Base-by-base conservation (phyloP, 352 stramenopile genomes). In the Phytophthora constricta region DNA sequence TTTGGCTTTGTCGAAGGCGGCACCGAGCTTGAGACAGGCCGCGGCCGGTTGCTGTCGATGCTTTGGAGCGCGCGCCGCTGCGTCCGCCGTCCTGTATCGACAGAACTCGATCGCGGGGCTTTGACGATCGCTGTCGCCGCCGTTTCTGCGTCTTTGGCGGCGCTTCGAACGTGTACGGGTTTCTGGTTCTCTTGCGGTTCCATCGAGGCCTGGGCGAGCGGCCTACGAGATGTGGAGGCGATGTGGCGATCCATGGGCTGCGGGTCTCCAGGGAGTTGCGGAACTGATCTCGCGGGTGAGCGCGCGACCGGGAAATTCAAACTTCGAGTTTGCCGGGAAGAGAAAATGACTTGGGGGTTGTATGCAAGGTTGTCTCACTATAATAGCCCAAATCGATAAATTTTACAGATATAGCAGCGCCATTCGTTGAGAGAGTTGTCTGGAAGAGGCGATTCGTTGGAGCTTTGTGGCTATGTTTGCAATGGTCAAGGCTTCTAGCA, bases 151-250 rank as follows among this genome's bases (percentile, higher is more conserved):
- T 8, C 22, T 27, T 72, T 67, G 9, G 34, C 14, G 8, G 20
- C n/a, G 19, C 47, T 26, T 53, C 27, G 54, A 39, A 39, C 50
- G 59, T 48, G 39, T 0, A 37, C 52, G 25, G 65, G 68, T 8
- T 77, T 69, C 53, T 68, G 27, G 28, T 84, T 85, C 62, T 85
- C 72, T 50, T 76, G 74, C n/a, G 65, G 61, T n/a, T 68, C 28
- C 19, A 39, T 41, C 51, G 41, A 57, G 45, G 5, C 2, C 5
- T 20, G 10, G 5, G n/a, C 1, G 13, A 43, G 16, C 13, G 28
- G 16, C 1, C 34, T 28, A n/a, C 27, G 59, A 54, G 33, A 1
- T 2, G 49, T 66, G 28, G 49, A 19, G 23, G 43, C 4, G 1
- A 27, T 46, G 62, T 45, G 47, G 45, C 3, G 58, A 34, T 71